Conservation (phyloP, 176 grass and related monocot genomes). For the Avena eriantha region DNA sequence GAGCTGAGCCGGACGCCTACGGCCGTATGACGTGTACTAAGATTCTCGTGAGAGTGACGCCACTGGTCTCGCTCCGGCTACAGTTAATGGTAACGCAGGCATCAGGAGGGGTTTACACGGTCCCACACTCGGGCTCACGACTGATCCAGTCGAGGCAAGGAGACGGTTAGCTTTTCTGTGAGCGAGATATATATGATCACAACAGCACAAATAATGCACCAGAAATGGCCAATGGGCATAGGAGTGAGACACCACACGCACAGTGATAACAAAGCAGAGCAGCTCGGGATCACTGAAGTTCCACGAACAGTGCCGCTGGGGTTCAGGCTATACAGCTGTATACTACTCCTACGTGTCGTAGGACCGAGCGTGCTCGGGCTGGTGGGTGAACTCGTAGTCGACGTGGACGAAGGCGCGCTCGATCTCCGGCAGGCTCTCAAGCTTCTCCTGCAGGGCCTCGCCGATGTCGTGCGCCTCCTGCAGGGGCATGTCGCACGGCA, state of each 20-base stretch:
- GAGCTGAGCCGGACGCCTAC: slow-evolving; percentile 35
- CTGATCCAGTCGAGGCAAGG: slow-evolving; percentile 17
- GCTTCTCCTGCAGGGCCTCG: slow-evolving; percentile 95
- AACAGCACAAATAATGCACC: neutral
- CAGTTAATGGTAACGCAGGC: slow-evolving; percentile 14
- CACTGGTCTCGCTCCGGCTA: slow-evolving; percentile 34
- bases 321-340: neutral
- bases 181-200: neutral
- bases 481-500: slow-evolving; percentile 76
- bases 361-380: slow-evolving; percentile 74
- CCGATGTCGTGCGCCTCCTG: slow-evolving; percentile 93
- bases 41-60: slow-evolving; percentile 27
- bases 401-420: slow-evolving; percentile 98
- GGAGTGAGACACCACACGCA: neutral
- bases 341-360: slow-evolving; percentile 54
- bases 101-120: neutral
- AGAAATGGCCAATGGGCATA: neutral
- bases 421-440: slow-evolving; percentile 86
- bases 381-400: slow-evolving; percentile 97
- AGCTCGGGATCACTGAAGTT: neutral
- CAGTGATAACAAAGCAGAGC: too few relatives aligned
- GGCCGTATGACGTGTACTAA: neutral
- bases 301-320: neutral
- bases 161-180: neutral
- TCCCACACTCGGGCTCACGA: neutral